Evolutionary conservation across 495 filamentous ascomycete genomes (phyloP).

Genomic region (Copromyces sp.): DNA sequence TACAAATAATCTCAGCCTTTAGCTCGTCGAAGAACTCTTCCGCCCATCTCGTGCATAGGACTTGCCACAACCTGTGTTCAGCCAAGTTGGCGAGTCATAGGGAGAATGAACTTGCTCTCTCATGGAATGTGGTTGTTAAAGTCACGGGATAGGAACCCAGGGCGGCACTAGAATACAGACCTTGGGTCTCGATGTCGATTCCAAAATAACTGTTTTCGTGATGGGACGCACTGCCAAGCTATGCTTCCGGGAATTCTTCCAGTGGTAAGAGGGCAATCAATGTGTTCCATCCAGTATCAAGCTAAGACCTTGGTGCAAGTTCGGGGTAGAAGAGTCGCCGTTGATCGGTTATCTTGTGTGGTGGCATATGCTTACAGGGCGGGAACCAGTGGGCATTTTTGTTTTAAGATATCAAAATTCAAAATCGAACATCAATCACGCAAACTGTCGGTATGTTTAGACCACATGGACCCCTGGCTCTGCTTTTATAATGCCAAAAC

Average conservation of each 20-base stretch:
- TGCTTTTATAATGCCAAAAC: neutral
- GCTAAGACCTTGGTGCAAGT: neutral
- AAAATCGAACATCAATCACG: neutral
- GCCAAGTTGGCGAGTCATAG: slow-evolving; percentile 69
- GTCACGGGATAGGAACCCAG: slow-evolving; percentile 52
- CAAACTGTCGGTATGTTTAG: neutral
- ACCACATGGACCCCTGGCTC: neutral
- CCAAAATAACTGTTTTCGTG: too few species aligned
- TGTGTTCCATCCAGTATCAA: neutral
- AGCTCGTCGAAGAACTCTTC: slow-evolving; percentile 63
- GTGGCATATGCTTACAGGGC: neutral
- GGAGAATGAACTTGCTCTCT: slow-evolving; percentile 47
- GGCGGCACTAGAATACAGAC: slow-evolving; percentile 66
- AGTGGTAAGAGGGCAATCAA: too few species aligned
- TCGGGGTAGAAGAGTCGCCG: neutral
- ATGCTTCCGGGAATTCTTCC: too few species aligned
- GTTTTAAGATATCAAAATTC: too few species aligned
- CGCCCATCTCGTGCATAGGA: slow-evolving; percentile 75
- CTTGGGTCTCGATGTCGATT: too few species aligned
- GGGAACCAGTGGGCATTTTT: neutral
- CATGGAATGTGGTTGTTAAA: slow-evolving; percentile 51
- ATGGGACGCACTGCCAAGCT: too few species aligned
- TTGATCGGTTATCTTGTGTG: neutral
- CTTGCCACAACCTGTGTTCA: slow-evolving; percentile 58
- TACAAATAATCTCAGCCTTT: slow-evolving; percentile 57